These are phyloP conservation scores for Lactarius tabidus DNA, from an alignment of 768 basidiomycete species.

Conservation along the genomic window DNA sequence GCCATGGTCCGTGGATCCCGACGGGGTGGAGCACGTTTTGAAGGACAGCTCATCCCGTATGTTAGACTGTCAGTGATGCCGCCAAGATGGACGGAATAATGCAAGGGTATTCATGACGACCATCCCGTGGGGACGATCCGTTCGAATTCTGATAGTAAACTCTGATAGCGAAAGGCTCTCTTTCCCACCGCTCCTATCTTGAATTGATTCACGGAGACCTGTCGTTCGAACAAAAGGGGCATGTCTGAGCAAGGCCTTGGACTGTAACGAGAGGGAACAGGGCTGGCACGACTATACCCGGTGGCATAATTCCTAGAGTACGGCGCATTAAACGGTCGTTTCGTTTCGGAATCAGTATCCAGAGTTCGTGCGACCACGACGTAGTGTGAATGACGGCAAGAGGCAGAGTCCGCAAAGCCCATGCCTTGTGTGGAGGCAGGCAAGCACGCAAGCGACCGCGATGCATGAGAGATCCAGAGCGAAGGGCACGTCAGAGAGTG, in stretches of 20 bases:
- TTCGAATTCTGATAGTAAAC: conserved; percentile 19
- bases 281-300: conserved; percentile 3
- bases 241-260: conserved; percentile 4
- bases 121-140: conserved; percentile 1
- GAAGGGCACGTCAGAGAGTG: not conserved
- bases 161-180: conserved; percentile 10
- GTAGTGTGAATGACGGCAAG: not conserved
- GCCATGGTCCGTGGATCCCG: conserved; percentile 5
- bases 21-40: not conserved
- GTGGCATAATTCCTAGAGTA: conserved; percentile 1
- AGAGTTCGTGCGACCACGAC: not conserved
- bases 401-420: not conserved
- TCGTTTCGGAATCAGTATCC: not conserved
- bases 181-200: not conserved
- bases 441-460: not conserved
- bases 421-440: not conserved
- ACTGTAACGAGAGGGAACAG: not conserved
- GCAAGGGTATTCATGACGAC: not conserved
- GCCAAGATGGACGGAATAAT: not conserved
- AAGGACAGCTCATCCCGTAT: not conserved
- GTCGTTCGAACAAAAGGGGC: not conserved
- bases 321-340: conserved; percentile 3
- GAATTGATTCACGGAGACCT: conserved; percentile 15
- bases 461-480: not conserved
- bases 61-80: conserved; percentile 8